Percentiles rank a stretch among this genome's conserved stretches.
These are phyloP conservation scores for Neolentinus lepideus DNA, from an alignment of 1,284 basidiomycete genomes.

Conservation along the genomic window DNA sequence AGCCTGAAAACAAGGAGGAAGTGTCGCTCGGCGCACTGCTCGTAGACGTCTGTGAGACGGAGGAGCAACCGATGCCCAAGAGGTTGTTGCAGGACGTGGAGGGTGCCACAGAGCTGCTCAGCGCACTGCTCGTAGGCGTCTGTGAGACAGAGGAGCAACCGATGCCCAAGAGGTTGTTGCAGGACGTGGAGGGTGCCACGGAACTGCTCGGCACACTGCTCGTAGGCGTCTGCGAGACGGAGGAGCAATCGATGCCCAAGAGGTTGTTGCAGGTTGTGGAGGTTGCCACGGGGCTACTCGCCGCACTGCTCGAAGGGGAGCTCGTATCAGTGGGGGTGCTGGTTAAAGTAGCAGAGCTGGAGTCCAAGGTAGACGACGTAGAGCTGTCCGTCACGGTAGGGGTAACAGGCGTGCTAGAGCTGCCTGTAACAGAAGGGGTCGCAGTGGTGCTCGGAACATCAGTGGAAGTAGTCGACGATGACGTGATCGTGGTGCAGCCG, in stretches of 20 bases:
- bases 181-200: background rate
- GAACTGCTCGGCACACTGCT: background rate
- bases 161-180: slow-evolving; percentile 2
- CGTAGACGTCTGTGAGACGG: background rate
- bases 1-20: background rate
- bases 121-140: background rate
- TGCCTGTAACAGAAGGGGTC: slow-evolving; percentile 7
- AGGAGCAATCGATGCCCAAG: slow-evolving; percentile 4
- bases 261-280: background rate
- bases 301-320: background rate
- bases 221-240: background rate
- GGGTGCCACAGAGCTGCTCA: background rate
- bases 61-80: slow-evolving; percentile 5
- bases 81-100: background rate
- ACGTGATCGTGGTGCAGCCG: background rate
- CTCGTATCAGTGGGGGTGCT: background rate
- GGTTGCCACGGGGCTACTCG: background rate
- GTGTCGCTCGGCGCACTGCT: background rate
- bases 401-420: background rate
- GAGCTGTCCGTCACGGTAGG: background rate
- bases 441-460: background rate
- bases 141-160: background rate
- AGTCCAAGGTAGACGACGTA: background rate
- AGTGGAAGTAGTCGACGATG: background rate
- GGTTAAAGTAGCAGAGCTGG: background rate